A percentile compares a stretch with the other conserved stretches of the same genome.
These are phyloP conservation scores for Penicillium sp. DNA, from an alignment of 2,329 filamentous ascomycete genomes.

Conservation along the genomic window DNA sequence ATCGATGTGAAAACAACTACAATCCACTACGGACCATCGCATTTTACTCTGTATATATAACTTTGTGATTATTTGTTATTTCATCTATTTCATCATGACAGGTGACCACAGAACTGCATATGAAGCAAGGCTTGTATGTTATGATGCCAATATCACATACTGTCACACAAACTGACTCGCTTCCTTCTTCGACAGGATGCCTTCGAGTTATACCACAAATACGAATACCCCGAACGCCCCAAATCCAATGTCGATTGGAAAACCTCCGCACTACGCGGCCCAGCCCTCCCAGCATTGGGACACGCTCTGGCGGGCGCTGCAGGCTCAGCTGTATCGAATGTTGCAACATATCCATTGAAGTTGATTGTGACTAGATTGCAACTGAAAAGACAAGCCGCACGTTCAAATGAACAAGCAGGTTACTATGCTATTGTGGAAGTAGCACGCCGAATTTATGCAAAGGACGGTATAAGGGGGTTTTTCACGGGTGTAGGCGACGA, in stretches of 20 bases:
- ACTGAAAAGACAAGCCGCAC: slow-evolving; percentile 62
- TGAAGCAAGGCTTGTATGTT: slow-evolving; percentile 11
- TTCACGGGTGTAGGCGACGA: slow-evolving; percentile 64
- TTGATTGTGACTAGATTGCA: slow-evolving; percentile 79
- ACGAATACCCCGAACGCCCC: slow-evolving; percentile 29
- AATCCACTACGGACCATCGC: background rate
- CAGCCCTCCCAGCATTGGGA: slow-evolving; percentile 66
- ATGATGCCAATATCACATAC: background rate
- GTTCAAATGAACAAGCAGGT: slow-evolving; percentile 52
- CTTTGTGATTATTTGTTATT: background rate
- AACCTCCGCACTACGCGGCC: slow-evolving; percentile 30
- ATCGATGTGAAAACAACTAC: background rate
- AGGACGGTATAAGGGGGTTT: slow-evolving; percentile 70
- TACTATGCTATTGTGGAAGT: slow-evolving; percentile 68
- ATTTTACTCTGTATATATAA: background rate
- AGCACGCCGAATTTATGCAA: slow-evolving; percentile 63
- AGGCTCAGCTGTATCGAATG: slow-evolving; percentile 74
- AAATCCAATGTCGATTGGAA: slow-evolving; percentile 27
- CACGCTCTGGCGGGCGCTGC: slow-evolving; percentile 77
- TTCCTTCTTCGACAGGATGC: background rate
- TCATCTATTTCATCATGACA: slow-evolving; percentile 1
- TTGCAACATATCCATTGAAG: slow-evolving; percentile 75
- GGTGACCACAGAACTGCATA: slow-evolving; percentile 11
- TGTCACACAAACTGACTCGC: background rate
- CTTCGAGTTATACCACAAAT: slow-evolving; percentile 33